These are phyloP conservation scores for Mentha longifolia DNA, from an alignment of 257 asterid genomes.

Conservation along the genomic window DNA sequence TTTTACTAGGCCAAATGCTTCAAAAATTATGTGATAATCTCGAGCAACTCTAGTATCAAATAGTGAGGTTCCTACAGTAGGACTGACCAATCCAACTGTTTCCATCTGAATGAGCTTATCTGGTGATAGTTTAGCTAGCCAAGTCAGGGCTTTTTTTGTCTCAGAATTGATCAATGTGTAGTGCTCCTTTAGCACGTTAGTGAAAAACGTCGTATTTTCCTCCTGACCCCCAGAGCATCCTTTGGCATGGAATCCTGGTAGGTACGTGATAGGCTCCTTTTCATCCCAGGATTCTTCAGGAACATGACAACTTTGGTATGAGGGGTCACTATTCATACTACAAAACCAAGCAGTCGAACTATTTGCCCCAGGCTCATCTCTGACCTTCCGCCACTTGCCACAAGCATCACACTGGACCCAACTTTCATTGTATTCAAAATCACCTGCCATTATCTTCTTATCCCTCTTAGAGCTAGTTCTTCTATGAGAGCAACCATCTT, in stretches of 20 bases:
- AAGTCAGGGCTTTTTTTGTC: slow-evolving; percentile 79
- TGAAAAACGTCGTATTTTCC: slow-evolving; percentile 77
- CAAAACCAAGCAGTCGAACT: slow-evolving; percentile 86
- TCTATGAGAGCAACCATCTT: slow-evolving; percentile 38
- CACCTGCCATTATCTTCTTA: slow-evolving; percentile 39
- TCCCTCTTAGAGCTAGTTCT: slow-evolving; percentile 43
- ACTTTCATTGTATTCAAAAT: slow-evolving; percentile 57
- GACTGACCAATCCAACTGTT: slow-evolving; percentile 81
- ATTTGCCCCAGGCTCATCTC: slow-evolving; percentile 47
- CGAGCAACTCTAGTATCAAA: slow-evolving; percentile 60
- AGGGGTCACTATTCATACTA: slow-evolving; percentile 82
- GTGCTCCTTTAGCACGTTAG: slow-evolving; percentile 78
- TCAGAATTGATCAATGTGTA: slow-evolving; percentile 55
- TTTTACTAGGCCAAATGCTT: slow-evolving; percentile 87
- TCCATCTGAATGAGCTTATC: slow-evolving; percentile 83
- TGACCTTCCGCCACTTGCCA: slow-evolving; percentile 92
- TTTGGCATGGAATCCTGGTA: slow-evolving; percentile 79
- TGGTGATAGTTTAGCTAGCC: slow-evolving; percentile 89
- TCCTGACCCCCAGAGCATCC: slow-evolving; percentile 69
- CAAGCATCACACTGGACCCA: slow-evolving; percentile 99
- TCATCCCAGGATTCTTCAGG: slow-evolving; percentile 89
- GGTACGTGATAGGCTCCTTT: slow-evolving; percentile 60
- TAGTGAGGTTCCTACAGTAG: slow-evolving; percentile 58
- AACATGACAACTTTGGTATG: slow-evolving; percentile 67
- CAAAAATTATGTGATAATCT: slow-evolving; percentile 73